Conservation (phyloP, 371 early-diverging fungal species). For the Basidiobolus heterosporus region DNA sequence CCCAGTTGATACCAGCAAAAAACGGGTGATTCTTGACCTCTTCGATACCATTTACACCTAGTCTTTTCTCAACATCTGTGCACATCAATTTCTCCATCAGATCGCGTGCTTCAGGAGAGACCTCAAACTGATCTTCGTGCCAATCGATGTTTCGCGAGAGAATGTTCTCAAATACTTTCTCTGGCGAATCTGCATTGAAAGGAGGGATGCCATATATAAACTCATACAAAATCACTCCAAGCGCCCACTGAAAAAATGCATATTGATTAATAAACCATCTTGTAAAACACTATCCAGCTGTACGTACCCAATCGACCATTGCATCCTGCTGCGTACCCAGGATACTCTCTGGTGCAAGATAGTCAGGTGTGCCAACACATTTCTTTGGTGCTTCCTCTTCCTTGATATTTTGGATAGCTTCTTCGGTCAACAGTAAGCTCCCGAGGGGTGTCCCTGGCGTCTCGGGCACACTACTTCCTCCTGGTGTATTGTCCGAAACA, state of each 20-base stretch:
- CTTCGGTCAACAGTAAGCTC: slow-evolving; percentile 10
- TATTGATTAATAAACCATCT: neutral
- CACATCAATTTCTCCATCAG: slow-evolving; percentile 71
- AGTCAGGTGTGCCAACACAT: slow-evolving; percentile 93
- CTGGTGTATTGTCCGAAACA: neutral
- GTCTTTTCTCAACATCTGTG: slow-evolving; percentile 51
- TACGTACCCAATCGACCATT: slow-evolving; percentile 76
- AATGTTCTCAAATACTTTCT: slow-evolving; percentile 76
- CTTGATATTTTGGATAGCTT: slow-evolving; percentile 12
- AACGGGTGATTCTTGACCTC: slow-evolving; percentile 47
- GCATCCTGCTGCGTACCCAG: slow-evolving; percentile 68
- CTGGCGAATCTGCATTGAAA: slow-evolving; percentile 70
- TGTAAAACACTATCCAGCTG: neutral
- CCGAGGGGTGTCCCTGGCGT: slow-evolving; percentile 3
- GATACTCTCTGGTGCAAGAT: slow-evolving; percentile 88
- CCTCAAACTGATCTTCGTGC: slow-evolving; percentile 44
- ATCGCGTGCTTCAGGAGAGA: slow-evolving; percentile 70
- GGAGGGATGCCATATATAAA: slow-evolving; percentile 79
- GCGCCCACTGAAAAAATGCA: slow-evolving; percentile 55
- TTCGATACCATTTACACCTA: slow-evolving; percentile 50
- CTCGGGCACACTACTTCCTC: slow-evolving; percentile 3
- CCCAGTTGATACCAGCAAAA: slow-evolving; percentile 47
- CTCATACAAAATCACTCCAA: slow-evolving; percentile 80
- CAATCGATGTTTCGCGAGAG: slow-evolving; percentile 50
- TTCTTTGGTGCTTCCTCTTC: slow-evolving; percentile 11